A percentile compares a stretch with the other conserved stretches of the same genome.
These are phyloP conservation scores for Sordariomycetes sp. DNA, from an alignment of 2,329 filamentous ascomycete genomes.

Conservation along the genomic window DNA sequence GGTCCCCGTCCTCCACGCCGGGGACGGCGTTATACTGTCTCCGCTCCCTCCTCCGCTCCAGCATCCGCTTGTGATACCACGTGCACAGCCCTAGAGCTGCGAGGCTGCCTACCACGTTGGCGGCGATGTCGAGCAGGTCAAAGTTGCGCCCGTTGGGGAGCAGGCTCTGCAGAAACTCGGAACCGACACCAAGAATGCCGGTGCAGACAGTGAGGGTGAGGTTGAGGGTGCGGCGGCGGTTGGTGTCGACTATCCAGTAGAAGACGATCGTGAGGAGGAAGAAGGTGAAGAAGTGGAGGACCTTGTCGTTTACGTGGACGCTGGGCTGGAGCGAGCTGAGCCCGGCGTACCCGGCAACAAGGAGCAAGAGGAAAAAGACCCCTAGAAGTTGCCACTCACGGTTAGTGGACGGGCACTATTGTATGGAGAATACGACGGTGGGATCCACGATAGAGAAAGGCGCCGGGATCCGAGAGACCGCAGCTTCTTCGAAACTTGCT, in stretches of 20 bases:
- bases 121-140: conserved; percentile 75
- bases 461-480: background rate
- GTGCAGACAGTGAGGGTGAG: conserved; percentile 75
- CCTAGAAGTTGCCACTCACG: conserved; percentile 28
- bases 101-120: conserved; percentile 72
- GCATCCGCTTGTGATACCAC: conserved; percentile 93
- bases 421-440: background rate
- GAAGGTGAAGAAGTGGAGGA: conserved; percentile 77
- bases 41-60: conserved; percentile 68
- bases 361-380: conserved; percentile 55
- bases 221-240: conserved; percentile 71
- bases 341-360: conserved; percentile 67
- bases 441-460: background rate
- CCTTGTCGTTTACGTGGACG: conserved; percentile 68
- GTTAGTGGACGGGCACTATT: background rate
- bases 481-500: background rate
- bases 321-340: conserved; percentile 51
- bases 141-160: conserved; percentile 59
- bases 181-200: conserved; percentile 54
- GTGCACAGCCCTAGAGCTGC: conserved; percentile 60
- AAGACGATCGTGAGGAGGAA: conserved; percentile 78
- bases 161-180: conserved; percentile 62
- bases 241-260: conserved; percentile 95
- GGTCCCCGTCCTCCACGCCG: conserved; percentile 45
- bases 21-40: conserved; percentile 62